Conservation (phyloP, 2,329 filamentous ascomycete species). For the Salinomyces thailandicus region DNA sequence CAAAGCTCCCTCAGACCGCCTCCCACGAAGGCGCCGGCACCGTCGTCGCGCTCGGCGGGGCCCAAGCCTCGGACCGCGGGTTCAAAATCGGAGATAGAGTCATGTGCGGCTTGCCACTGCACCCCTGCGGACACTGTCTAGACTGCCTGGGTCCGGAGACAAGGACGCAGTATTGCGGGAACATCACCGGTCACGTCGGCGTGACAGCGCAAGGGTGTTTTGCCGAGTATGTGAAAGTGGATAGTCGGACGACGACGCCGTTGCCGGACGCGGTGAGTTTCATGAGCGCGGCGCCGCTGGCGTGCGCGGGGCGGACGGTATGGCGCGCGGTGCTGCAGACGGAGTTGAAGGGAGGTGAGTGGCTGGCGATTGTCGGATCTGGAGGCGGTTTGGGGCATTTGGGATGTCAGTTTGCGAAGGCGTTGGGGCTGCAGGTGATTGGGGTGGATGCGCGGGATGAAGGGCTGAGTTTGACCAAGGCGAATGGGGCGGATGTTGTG, state of each 20-base stretch:
- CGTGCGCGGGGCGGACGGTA: constrained; percentile 45
- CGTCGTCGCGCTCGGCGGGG: constrained; percentile 38
- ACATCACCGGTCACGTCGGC: constrained; percentile 36
- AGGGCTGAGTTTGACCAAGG: constrained; percentile 38
- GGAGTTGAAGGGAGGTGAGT: constrained; percentile 30
- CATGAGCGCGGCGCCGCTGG: constrained; percentile 44
- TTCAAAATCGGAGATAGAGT: constrained; percentile 45
- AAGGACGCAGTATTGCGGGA: constrained; percentile 44
- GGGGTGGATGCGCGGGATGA: constrained; percentile 47
- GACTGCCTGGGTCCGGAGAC: constrained; percentile 43
- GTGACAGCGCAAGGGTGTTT: constrained; percentile 45
- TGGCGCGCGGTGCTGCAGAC: constrained; percentile 39
- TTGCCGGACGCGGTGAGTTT: constrained; percentile 43
- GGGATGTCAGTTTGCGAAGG: constrained; percentile 40
- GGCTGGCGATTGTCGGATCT: constrained; percentile 29
- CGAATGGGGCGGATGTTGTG: constrained; percentile 42
- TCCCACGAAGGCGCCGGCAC: constrained; percentile 51
- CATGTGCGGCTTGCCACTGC: constrained; percentile 45
- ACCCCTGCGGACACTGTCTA: constrained; percentile 43
- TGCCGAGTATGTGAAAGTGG: constrained; percentile 46
- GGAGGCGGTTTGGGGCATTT: constrained; percentile 40
- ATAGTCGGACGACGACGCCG: constrained; percentile 36
- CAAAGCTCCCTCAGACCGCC: constrained; percentile 40
- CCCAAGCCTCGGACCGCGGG: constrained; percentile 22
- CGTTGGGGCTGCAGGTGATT: constrained; percentile 41